A percentile compares a stretch with the other conserved stretches of the same genome.
These are phyloP conservation scores for Filobasidium floriforme DNA, from an alignment of 768 basidiomycete genomes.

Conservation along the genomic window DNA sequence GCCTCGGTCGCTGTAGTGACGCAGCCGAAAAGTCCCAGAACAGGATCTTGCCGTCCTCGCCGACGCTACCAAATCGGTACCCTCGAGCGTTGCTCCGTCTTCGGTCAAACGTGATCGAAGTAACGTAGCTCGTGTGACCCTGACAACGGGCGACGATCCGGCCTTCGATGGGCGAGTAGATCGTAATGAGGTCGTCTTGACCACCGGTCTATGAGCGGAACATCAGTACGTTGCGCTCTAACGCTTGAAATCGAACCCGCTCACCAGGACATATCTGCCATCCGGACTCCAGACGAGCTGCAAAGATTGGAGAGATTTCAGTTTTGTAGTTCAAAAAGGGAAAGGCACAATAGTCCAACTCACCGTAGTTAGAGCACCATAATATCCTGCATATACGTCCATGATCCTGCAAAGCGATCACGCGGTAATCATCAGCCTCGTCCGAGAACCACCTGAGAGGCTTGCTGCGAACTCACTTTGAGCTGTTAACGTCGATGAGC, in stretches of 20 bases:
- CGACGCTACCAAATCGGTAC: conserved; percentile 90
- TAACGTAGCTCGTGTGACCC: conserved; percentile 92
- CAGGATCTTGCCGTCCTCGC: conserved; percentile 91
- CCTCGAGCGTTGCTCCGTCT: conserved; percentile 76
- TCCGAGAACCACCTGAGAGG: neutral
- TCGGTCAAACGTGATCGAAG: conserved; percentile 82
- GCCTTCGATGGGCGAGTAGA: conserved; percentile 90
- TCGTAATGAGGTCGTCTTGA: conserved; percentile 90
- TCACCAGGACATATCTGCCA: conserved; percentile 79
- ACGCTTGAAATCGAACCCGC: conserved; percentile 14
- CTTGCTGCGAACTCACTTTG: conserved; percentile 56
- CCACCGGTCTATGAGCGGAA: conserved; percentile 65
- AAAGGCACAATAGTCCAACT: neutral
- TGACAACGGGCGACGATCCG: conserved; percentile 91
- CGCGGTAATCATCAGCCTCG: neutral
- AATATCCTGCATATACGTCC: conserved; percentile 90
- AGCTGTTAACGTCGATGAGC: conserved; percentile 77
- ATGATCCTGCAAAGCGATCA: conserved; percentile 57
- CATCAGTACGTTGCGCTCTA: neutral
- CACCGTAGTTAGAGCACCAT: conserved; percentile 74
- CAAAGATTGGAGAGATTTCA: neutral
- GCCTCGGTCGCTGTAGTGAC: conserved; percentile 76
- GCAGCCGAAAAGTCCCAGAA: conserved; percentile 93
- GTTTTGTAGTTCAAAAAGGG: neutral
- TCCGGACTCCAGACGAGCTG: conserved; percentile 84